These are phyloP conservation scores for Boletus austroedulis DNA, from an alignment of 1,284 basidiomycete genomes.

Conservation along the genomic window DNA sequence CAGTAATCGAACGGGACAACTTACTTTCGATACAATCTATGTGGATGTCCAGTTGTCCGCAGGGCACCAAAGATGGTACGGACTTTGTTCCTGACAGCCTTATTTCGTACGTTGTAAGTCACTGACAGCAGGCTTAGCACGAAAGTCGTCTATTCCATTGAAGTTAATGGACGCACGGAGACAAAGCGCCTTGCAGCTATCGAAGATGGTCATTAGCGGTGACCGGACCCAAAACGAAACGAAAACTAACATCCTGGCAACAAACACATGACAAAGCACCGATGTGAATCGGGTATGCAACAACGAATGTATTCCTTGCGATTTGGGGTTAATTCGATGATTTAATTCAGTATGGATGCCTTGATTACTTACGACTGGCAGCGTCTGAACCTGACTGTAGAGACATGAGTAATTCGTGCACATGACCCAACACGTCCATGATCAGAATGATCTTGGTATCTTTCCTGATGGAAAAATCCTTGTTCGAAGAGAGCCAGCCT, in stretches of 20 bases:
- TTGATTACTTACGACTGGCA: conserved; percentile 10
- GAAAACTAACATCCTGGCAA: conserved; percentile 26
- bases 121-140: conserved; percentile 12
- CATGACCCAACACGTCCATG: conserved; percentile 5
- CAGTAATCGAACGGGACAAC: neutral
- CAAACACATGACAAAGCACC: conserved; percentile 23
- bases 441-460: conserved; percentile 11
- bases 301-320: conserved; percentile 17
- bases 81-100: conserved; percentile 9
- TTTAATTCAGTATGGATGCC: too few relatives aligned
- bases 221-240: neutral
- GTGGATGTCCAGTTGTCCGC: neutral
- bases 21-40: conserved; percentile 20
- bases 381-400: conserved; percentile 15
- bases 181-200: conserved; percentile 29
- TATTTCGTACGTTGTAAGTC: conserved; percentile 13
- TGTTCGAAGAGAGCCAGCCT: conserved; percentile 42
- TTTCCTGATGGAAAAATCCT: conserved; percentile 27
- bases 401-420: conserved; percentile 14
- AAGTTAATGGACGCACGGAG: conserved; percentile 22
- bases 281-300: conserved; percentile 24
- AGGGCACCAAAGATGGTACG: conserved; percentile 14
- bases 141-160: neutral
- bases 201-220: neutral
- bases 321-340: neutral